Percentiles rank a stretch among this genome's conserved stretches.
Evolutionary conservation across 305 asterid genomes (phyloP).

Genomic region (Fraxinus baroniana): DNA sequence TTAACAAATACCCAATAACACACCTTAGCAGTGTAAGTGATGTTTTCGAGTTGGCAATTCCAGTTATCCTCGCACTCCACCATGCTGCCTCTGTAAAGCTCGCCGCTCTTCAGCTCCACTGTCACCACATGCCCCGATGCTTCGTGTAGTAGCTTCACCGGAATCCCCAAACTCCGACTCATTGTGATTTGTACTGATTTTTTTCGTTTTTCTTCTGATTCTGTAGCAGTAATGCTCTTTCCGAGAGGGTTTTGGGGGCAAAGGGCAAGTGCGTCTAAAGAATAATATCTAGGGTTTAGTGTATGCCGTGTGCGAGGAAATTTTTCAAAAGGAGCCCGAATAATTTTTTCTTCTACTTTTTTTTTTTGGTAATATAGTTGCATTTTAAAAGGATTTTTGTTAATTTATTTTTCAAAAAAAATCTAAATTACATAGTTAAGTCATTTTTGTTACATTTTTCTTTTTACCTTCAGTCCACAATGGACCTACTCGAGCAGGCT

Average conservation of each 20-base stretch:
- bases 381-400: neutral
- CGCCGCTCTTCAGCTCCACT: constrained; percentile 89
- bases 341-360: too few relatives aligned
- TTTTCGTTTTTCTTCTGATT: neutral
- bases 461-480: neutral
- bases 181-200: constrained; percentile 18
- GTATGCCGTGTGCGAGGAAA: neutral
- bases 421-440: too few relatives aligned
- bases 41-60: constrained; percentile 91
- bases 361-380: neutral
- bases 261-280: neutral
- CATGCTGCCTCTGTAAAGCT: constrained; percentile 89
- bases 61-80: constrained; percentile 92
- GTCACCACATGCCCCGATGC: constrained; percentile 89
- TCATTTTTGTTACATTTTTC: too few relatives aligned
- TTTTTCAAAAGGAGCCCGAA: neutral
- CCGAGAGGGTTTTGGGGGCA: neutral
- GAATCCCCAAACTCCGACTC: constrained; percentile 91
- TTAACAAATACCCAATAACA: neutral
- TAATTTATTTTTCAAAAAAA: too few relatives aligned
- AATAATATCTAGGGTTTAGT: neutral
- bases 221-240: neutral
- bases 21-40: constrained; percentile 79
- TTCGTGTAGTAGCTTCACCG: constrained; percentile 95
- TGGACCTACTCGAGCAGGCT: neutral